Percentiles rank a stretch among this genome's conserved stretches.
These are phyloP conservation scores for Didymella arachidicola DNA, from an alignment of 2,329 filamentous ascomycete genomes.

Conservation along the genomic window DNA sequence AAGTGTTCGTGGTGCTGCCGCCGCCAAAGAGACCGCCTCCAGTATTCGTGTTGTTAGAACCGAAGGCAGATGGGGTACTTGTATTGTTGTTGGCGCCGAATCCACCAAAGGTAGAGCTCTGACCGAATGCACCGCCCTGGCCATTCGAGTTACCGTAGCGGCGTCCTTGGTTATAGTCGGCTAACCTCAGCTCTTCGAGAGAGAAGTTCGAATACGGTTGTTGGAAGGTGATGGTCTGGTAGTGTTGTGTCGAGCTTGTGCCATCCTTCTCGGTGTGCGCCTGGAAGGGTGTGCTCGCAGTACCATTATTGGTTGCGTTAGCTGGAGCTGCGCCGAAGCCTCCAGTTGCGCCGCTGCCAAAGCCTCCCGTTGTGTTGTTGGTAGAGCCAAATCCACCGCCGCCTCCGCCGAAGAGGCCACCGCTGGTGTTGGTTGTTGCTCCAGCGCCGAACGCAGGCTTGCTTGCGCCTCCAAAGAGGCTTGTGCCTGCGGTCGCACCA, in stretches of 20 bases:
- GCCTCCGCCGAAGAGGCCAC: conserved; percentile 42
- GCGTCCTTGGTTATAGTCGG: conserved; percentile 87
- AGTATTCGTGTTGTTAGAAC: conserved; percentile 48
- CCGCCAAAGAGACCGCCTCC: conserved; percentile 57
- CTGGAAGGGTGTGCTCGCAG: conserved; percentile 70
- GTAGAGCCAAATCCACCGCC: conserved; percentile 40
- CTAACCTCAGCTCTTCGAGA: conserved; percentile 71
- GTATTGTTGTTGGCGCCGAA: conserved; percentile 53
- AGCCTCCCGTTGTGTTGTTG: conserved; percentile 32
- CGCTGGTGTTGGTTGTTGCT: conserved; percentile 34
- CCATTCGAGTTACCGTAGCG: conserved; percentile 83
- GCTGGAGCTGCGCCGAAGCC: conserved; percentile 41
- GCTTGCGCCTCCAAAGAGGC: conserved; percentile 42
- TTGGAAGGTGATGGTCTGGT: conserved; percentile 81
- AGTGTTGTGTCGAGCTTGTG: conserved; percentile 64
- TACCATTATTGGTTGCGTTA: conserved; percentile 62
- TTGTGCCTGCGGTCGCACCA: conserved; percentile 36
- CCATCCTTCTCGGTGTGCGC: conserved; percentile 76
- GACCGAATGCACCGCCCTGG: conserved; percentile 82
- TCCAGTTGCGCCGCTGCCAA: conserved; percentile 36
- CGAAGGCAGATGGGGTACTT: conserved; percentile 57
- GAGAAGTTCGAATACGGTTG: conserved; percentile 88
- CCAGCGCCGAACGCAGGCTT: conserved; percentile 41
- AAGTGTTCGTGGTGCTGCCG: conserved; percentile 42
- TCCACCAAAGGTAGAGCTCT: conserved; percentile 64